These are phyloP conservation scores for Apiospora rasikravindrae DNA, from an alignment of 2,329 filamentous ascomycete species.

Conservation along the genomic window DNA sequence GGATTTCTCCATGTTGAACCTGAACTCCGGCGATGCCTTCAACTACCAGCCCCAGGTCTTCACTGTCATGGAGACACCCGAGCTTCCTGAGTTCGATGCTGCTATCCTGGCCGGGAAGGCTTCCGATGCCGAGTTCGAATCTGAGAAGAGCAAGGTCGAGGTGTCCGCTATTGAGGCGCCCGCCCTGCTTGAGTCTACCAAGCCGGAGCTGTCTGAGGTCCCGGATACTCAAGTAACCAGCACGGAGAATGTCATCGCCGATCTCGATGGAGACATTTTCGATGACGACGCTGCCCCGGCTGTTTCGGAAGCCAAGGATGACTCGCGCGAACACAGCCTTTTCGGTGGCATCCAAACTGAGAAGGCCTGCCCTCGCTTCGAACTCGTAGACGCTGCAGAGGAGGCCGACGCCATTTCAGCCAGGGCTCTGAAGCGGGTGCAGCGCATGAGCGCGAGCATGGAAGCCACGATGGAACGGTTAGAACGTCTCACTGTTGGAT, in stretches of 20 bases:
- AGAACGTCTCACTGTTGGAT: conserved; percentile 41
- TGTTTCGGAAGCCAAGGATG: conserved; percentile 36
- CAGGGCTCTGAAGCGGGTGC: conserved; percentile 54
- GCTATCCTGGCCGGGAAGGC: conserved; percentile 74
- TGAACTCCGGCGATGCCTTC: conserved; percentile 59
- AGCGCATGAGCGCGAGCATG: conserved; percentile 52
- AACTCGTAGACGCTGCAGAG: conserved; percentile 65
- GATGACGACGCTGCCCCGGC: conserved; percentile 50
- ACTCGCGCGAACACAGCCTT: conserved; percentile 40
- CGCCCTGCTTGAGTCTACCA: conserved; percentile 35
- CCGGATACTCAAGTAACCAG: conserved; percentile 31
- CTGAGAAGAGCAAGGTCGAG: conserved; percentile 62
- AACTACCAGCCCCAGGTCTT: conserved; percentile 75
- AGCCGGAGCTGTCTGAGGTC: conserved; percentile 38
- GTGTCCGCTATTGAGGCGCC: conserved; percentile 58
- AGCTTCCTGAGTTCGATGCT: conserved; percentile 67
- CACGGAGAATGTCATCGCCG: conserved; percentile 25
- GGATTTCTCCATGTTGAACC: conserved; percentile 74
- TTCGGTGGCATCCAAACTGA: conserved; percentile 64
- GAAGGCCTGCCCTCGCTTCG: conserved; percentile 67
- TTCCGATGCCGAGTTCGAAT: conserved; percentile 55
- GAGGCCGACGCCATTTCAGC: conserved; percentile 53
- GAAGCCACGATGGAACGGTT: conserved; percentile 43
- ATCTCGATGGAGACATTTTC: conserved; percentile 63
- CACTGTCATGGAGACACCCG: conserved; percentile 72